phyloP scores from a whole-genome alignment of 2,329 filamentous ascomycete genomes.

The Fusarium xyrophilum region DNA sequence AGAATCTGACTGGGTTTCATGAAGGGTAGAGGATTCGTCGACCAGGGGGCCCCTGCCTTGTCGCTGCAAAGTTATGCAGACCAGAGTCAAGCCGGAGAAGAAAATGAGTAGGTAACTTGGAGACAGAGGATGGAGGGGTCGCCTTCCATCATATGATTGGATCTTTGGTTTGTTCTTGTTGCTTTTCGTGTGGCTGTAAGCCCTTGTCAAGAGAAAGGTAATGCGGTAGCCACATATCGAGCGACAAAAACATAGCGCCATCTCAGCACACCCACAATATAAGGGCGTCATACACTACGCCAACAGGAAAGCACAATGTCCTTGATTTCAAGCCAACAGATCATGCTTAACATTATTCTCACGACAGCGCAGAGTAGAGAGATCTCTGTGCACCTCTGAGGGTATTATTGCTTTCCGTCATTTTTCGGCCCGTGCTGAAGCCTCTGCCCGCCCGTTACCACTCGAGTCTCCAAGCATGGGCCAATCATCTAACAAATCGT shows the following conservation, averaged over 20 bases:
- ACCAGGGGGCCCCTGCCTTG: neutral
- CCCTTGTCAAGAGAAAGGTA: neutral
- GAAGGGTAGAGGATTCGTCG: no score
- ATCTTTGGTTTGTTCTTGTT: no score
- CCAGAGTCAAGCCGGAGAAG: fast-evolving
- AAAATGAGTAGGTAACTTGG: fast-evolving
- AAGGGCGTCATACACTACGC: neutral
- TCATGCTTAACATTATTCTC: fast-evolving
- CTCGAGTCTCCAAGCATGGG: no score
- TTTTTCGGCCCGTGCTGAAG: neutral
- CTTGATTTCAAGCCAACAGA: neutral
- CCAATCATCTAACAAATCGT: no score
- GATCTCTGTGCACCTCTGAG: fast-evolving
- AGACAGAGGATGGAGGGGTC: neutral
- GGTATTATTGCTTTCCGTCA: neutral
- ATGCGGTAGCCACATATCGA: neutral
- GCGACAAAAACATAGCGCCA: neutral
- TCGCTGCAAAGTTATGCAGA: neutral
- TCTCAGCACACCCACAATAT: neutral
- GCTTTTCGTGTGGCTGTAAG: neutral
- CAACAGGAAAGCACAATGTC: neutral
- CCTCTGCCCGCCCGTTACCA: no score
- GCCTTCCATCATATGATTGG: fast-evolving
- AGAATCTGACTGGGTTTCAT: slow-evolving; percentile 4
- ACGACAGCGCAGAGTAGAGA: neutral